phyloP scores from a whole-genome alignment of 441 rosid species.

The Populus hybrid region DNA sequence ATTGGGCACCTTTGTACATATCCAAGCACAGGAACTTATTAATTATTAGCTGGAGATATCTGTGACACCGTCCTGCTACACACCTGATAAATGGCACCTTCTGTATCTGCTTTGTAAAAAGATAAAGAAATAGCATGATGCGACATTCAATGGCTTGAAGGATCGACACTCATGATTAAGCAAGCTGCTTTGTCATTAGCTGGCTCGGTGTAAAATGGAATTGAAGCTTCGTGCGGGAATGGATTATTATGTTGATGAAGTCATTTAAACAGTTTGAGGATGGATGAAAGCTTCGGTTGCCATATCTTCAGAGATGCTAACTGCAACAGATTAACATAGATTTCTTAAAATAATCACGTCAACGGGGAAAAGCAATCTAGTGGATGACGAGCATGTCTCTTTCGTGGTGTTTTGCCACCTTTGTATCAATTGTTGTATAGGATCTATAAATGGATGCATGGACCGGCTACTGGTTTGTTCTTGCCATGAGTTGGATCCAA shows the following conservation, averaged over 20 bases:
- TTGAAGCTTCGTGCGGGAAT: slow-evolving; percentile 1
- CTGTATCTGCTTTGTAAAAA: background rate
- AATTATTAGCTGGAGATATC: slow-evolving; percentile 2
- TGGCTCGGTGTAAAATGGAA: slow-evolving; percentile 5
- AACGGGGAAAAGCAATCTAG: background rate
- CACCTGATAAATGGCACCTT: background rate
- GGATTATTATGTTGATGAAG: background rate
- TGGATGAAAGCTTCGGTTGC: background rate
- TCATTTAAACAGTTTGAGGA: background rate
- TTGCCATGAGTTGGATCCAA: background rate
- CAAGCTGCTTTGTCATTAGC: background rate
- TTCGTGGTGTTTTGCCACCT: slow-evolving; percentile 2
- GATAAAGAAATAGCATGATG: background rate
- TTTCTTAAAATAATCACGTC: background rate
- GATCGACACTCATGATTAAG: background rate
- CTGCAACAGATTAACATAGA: background rate
- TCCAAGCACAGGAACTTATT: background rate
- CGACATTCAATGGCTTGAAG: background rate
- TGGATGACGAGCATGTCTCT: background rate
- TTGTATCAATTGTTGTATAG: background rate
- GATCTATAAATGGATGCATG: background rate
- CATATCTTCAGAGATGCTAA: background rate
- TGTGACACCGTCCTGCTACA: background rate
- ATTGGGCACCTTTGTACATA: slow-evolving; percentile 17
- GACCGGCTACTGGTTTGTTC: background rate